Evolutionary conservation across 2,329 filamentous ascomycete species (phyloP), one percentile per base, ranked within the genome.

Genomic region (Cladosporium phlei): DNA sequence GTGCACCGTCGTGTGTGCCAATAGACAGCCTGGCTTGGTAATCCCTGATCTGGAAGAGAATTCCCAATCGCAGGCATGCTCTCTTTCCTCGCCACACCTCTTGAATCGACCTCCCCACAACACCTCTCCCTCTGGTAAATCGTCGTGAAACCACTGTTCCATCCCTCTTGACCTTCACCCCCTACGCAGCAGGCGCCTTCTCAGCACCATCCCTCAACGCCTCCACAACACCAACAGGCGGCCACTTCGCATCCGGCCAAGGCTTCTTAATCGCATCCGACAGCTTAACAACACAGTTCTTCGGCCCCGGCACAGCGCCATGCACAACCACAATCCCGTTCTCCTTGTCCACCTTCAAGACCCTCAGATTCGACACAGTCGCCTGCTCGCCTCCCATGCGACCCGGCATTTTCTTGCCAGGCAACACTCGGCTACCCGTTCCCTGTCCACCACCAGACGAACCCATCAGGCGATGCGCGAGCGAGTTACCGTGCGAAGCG

Each of bases 351-450:
- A 95, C 84, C 74, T 88, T 84, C 65, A 98, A 71, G 44, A 98
- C 82, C 69, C 85, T 86, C 58, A 97, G 72, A 69, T 95, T 96
- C 76, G 96, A 90, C 48, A 93, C 78, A 38, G 93, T 98, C 47
- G 89, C 86, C 56, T 80, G 82, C 68, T 95, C 79, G 55, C 85
- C 86, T 54, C 93, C 93, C 93, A 98, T 97, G 50, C 88, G 82
- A 46, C 93, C 93, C 3, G 93, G 82, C 93, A 98, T 98, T 72
- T 89, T 93, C 80, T 98, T 98, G 51, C 93, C 93, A 0, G 93
- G 93, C 63, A 89, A 74, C 19, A 98, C 91, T 69, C 93, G 82
- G 53, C 88, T 94, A 71, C 93, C 93, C 64, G 86, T 83, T 55
- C 93, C 93, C 70, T 98, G 93, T 58, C 85, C 86, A 50, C 86